These are phyloP conservation scores for Aspergillus udagawae DNA, from an alignment of 2,329 filamentous ascomycete genomes.

Conservation along the genomic window DNA sequence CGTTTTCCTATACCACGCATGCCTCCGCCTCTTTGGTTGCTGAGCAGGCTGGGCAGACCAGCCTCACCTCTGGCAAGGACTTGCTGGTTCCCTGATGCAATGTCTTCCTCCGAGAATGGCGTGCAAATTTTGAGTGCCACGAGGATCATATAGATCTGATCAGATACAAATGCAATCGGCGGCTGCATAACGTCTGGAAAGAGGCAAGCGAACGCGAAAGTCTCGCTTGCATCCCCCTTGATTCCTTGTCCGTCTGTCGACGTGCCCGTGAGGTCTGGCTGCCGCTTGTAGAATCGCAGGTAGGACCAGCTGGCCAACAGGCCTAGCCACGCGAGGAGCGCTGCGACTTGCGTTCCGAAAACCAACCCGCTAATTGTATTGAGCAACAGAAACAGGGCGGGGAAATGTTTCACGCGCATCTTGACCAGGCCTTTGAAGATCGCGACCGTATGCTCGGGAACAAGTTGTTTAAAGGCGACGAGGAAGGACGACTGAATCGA, in stretches of 20 bases:
- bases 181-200: slow-evolving; percentile 84
- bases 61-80: slow-evolving; percentile 63
- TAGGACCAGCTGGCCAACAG: slow-evolving; percentile 92
- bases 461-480: slow-evolving; percentile 94
- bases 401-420: slow-evolving; percentile 80
- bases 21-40: slow-evolving; percentile 40
- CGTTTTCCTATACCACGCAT: slow-evolving; percentile 61
- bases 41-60: slow-evolving; percentile 57
- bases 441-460: slow-evolving; percentile 94
- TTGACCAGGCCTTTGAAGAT: slow-evolving; percentile 85
- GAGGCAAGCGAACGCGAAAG: slow-evolving; percentile 92
- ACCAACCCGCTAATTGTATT: slow-evolving; percentile 63
- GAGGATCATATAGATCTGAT: slow-evolving; percentile 69
- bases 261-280: slow-evolving; percentile 52
- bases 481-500: slow-evolving; percentile 90
- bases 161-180: slow-evolving; percentile 67
- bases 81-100: slow-evolving; percentile 68
- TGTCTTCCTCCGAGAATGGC: slow-evolving; percentile 78
- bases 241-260: slow-evolving; percentile 55
- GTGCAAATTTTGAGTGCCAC: slow-evolving; percentile 74
- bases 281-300: slow-evolving; percentile 83
- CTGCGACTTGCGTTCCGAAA: slow-evolving; percentile 68
- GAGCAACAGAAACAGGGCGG: slow-evolving; percentile 68
- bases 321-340: slow-evolving; percentile 74
- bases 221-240: slow-evolving; percentile 90